Evolutionary conservation across 441 rosid genomes (phyloP).

Genomic region (Caryocar brasiliense): DNA sequence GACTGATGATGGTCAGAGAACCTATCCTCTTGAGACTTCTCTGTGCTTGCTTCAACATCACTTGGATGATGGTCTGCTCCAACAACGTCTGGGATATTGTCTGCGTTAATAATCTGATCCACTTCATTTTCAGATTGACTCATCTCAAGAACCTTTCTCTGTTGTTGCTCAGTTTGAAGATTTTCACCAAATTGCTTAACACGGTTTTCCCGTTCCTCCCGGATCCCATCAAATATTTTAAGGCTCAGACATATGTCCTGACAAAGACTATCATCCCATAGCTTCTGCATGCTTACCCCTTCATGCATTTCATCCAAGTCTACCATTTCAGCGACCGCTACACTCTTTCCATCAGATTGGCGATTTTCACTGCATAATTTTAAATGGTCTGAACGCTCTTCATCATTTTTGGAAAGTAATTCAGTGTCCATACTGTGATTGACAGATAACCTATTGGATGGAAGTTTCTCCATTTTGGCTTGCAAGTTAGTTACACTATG

Average conservation of each 20-base stretch:
- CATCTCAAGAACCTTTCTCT: slow-evolving; percentile 12
- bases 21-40: slow-evolving; percentile 29
- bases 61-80: slow-evolving; percentile 13
- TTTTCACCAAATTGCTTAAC: slow-evolving; percentile 8
- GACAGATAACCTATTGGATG: slow-evolving; percentile 5
- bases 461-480: slow-evolving; percentile 24
- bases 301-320: slow-evolving; percentile 11
- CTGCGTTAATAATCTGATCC: slow-evolving; percentile 11
- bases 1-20: slow-evolving; percentile 11
- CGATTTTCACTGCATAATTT: slow-evolving; percentile 6
- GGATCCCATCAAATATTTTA: slow-evolving; percentile 15
- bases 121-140: slow-evolving; percentile 17
- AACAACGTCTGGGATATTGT: slow-evolving; percentile 2
- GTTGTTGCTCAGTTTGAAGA: slow-evolving; percentile 22
- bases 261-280: slow-evolving; percentile 16
- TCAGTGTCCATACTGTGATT: slow-evolving; percentile 8
- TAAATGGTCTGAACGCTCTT: slow-evolving; percentile 11
- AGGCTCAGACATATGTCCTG: slow-evolving; percentile 21
- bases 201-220: slow-evolving; percentile 21
- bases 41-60: slow-evolving; percentile 23
- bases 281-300: slow-evolving; percentile 22
- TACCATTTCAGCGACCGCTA: slow-evolving; percentile 8
- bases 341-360: slow-evolving; percentile 10
- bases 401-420: slow-evolving; percentile 11
- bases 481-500: slow-evolving; percentile 10